Percentiles rank a stretch among this genome's conserved stretches.
These are phyloP conservation scores for Eucalyptus melliodora DNA, from an alignment of 345 rosid genomes.

Conservation along the genomic window DNA sequence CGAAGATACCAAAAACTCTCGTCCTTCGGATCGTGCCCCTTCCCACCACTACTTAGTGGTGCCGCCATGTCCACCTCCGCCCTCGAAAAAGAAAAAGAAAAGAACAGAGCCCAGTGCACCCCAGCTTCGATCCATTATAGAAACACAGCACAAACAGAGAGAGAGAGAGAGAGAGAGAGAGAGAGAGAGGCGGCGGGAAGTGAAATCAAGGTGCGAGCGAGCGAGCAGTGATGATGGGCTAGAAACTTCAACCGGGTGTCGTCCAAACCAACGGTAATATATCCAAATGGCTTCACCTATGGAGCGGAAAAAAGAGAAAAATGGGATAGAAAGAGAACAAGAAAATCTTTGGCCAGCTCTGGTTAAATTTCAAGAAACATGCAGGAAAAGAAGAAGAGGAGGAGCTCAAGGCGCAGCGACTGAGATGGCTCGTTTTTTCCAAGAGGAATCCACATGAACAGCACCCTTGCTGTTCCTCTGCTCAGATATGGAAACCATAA, in stretches of 20 bases:
- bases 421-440: background rate
- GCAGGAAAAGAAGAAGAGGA: background rate
- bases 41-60: background rate
- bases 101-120: background rate
- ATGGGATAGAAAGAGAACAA: background rate
- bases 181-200: slow-evolving; percentile 1
- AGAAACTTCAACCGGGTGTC: too few relatives aligned
- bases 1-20: background rate
- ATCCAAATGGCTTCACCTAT: too few relatives aligned
- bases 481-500: background rate
- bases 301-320: too few relatives aligned
- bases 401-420: background rate
- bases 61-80: background rate
- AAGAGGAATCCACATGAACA: background rate
- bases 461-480: background rate
- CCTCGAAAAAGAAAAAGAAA: background rate
- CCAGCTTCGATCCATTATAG: background rate
- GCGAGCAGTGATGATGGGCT: too few relatives aligned
- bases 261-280: too few relatives aligned
- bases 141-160: background rate
- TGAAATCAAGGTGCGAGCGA: too few relatives aligned
- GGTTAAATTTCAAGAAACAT: background rate
- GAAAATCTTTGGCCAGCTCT: background rate
- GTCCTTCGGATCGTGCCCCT: background rate
- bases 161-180: too few relatives aligned